A percentile compares a stretch with the other conserved stretches of the same genome.
phyloP scores from a whole-genome alignment of 2,329 filamentous ascomycete species.

The Diaporthe longicolla region DNA sequence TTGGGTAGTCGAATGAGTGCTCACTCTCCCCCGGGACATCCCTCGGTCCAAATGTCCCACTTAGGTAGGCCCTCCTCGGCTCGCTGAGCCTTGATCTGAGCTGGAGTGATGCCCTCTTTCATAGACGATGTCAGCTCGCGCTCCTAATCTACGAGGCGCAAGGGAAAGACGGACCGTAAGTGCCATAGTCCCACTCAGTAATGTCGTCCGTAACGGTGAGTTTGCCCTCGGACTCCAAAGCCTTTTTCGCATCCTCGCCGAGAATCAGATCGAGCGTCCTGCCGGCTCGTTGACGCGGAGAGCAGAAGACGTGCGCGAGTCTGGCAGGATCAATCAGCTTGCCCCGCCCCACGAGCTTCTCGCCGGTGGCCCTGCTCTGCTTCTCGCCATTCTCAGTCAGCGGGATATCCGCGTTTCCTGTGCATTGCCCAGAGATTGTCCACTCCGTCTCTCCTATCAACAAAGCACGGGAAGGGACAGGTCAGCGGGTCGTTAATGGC shows the following conservation, averaged over 20 bases:
- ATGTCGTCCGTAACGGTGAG: constrained; percentile 65
- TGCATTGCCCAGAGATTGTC: constrained; percentile 62
- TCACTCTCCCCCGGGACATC: constrained; percentile 69
- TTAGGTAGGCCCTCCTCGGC: constrained; percentile 62
- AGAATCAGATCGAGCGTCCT: constrained; percentile 64
- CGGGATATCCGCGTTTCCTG: constrained; percentile 59
- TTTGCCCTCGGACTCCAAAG: constrained; percentile 44
- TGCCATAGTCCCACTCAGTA: constrained; percentile 74
- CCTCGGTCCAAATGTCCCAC: constrained; percentile 73
- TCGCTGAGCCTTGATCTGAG: constrained; percentile 64
- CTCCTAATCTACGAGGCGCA: background rate
- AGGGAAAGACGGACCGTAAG: constrained; percentile 55
- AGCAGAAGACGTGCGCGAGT: constrained; percentile 63
- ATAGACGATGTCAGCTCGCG: constrained; percentile 21
- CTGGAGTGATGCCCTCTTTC: constrained; percentile 65
- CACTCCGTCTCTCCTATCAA: constrained; percentile 56
- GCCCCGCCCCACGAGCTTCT: constrained; percentile 62
- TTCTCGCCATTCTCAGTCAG: constrained; percentile 57
- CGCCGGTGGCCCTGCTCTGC: constrained; percentile 61
- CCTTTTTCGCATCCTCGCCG: constrained; percentile 44
- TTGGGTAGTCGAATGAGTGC: constrained; percentile 42
- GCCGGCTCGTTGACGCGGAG: constrained; percentile 63
- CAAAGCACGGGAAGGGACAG: background rate
- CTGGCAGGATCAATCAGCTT: constrained; percentile 66
- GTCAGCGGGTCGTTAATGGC: constrained; percentile 20